phyloP scores from a whole-genome alignment of 2,329 filamentous ascomycete species.

The Dothistroma pini region DNA sequence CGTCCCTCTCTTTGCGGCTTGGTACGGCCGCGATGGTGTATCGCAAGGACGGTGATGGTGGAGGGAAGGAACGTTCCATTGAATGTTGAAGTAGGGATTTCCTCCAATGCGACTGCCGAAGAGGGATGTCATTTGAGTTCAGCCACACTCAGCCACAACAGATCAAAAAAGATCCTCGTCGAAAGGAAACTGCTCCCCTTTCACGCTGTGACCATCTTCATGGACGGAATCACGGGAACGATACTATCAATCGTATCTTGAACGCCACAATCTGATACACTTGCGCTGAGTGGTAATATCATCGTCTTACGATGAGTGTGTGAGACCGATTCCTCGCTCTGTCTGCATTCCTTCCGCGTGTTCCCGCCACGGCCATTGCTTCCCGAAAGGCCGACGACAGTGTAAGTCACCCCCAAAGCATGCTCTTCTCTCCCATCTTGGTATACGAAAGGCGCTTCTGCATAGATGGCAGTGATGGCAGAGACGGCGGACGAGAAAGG shows the following conservation, averaged over 20 bases:
- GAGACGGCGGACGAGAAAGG: background rate
- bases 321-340: background rate
- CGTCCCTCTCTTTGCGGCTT: no score
- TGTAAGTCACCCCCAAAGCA: conserved; percentile 6
- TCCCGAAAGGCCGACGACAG: background rate
- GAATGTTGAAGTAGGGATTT: no score
- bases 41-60: no score
- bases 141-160: background rate
- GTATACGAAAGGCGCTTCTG: background rate
- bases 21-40: no score
- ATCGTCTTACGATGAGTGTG: background rate
- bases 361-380: conserved; percentile 1
- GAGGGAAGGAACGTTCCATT: no score
- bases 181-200: background rate
- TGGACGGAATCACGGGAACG: background rate
- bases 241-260: background rate
- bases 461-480: conserved; percentile 5
- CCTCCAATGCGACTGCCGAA: no score
- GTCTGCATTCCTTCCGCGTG: conserved; percentile 8
- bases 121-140: background rate
- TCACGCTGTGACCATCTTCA: background rate
- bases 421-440: background rate
- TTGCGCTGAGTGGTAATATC: background rate
- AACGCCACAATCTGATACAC: background rate
- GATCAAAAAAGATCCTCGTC: background rate